These are phyloP conservation scores for Dorcoceras hygrometricum DNA, from an alignment of 257 asterid genomes.

Conservation along the genomic window DNA sequence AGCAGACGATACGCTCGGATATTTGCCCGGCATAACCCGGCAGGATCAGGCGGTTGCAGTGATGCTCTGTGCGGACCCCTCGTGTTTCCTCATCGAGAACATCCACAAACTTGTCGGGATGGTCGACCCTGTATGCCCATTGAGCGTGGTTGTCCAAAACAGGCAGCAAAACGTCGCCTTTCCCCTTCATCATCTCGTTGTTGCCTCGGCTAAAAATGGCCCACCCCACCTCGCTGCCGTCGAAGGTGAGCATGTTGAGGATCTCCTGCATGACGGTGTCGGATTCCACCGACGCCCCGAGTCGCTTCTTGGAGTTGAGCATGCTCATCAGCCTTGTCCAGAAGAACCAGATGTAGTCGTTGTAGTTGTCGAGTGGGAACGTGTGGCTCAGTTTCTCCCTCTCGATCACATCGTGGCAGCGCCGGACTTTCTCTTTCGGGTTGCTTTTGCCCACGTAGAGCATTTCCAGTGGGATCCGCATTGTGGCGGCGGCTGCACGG, in stretches of 20 bases:
- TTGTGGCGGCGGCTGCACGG: conserved; percentile 34
- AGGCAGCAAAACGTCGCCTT: conserved; percentile 39
- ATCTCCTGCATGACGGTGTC: conserved; percentile 70
- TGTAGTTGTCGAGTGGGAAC: conserved; percentile 38
- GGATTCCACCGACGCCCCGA: conserved; percentile 46
- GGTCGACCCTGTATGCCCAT: conserved; percentile 48
- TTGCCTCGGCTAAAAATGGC: conserved; percentile 67
- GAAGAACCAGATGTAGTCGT: conserved; percentile 70
- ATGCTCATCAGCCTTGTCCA: conserved; percentile 88
- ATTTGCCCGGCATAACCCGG: conserved; percentile 56
- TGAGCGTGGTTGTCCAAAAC: conserved; percentile 30
- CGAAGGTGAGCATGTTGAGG: conserved; percentile 54
- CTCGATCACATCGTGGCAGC: conserved; percentile 53
- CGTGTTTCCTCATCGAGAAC: conserved; percentile 44
- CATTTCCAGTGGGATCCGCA: conserved; percentile 57
- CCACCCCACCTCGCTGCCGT: conserved; percentile 80
- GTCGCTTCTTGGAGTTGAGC: conserved; percentile 83
- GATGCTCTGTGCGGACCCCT: conserved; percentile 55
- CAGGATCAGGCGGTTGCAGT: conserved; percentile 68
- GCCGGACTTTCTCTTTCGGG: conserved; percentile 55
- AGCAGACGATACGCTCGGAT: conserved; percentile 65
- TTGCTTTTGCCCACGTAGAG: conserved; percentile 78
- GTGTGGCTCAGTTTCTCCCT: conserved; percentile 57
- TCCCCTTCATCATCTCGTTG: conserved; percentile 47
- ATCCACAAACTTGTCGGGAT: conserved; percentile 45